Evolutionary conservation across 2,329 filamentous ascomycete genomes (phyloP).

Genomic region (Daldinia sp.): DNA sequence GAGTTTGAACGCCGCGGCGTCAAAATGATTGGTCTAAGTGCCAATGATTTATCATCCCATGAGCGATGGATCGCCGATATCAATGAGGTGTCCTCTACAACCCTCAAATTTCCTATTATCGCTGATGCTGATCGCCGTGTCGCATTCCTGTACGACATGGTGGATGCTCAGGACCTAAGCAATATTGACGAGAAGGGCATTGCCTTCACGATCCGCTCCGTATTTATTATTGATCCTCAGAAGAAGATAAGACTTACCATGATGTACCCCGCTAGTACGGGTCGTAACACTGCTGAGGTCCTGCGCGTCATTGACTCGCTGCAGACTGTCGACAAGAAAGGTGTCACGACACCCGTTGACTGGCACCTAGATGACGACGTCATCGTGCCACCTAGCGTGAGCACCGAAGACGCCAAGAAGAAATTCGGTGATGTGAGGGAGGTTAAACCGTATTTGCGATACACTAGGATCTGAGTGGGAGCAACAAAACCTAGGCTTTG

Average conservation of each 20-base stretch:
- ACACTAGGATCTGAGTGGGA: conserved; percentile 13
- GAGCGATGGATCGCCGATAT: conserved; percentile 64
- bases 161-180: conserved; percentile 47
- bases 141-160: conserved; percentile 43
- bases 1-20: conserved; percentile 69
- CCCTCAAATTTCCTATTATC: conserved; percentile 54
- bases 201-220: conserved; percentile 70
- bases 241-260: conserved; percentile 70
- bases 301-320: conserved; percentile 65
- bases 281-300: conserved; percentile 65
- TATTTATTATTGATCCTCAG: conserved; percentile 71
- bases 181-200: conserved; percentile 56
- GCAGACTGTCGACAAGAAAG: conserved; percentile 67
- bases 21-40: conserved; percentile 67
- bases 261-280: conserved; percentile 69
- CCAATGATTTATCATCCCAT: conserved; percentile 65
- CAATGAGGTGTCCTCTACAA: conserved; percentile 50
- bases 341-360: conserved; percentile 68
- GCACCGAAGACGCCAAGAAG: conserved; percentile 65
- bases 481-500: not conserved
- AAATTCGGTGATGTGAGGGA: conserved; percentile 67
- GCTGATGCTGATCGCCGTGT: conserved; percentile 53
- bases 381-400: conserved; percentile 67
- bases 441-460: conserved; percentile 59
- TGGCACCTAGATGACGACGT: conserved; percentile 55